Percentiles rank a stretch among this genome's conserved stretches.
Conservation (phyloP, 352 stramenopile genomes). For the Pythium volutum region DNA sequence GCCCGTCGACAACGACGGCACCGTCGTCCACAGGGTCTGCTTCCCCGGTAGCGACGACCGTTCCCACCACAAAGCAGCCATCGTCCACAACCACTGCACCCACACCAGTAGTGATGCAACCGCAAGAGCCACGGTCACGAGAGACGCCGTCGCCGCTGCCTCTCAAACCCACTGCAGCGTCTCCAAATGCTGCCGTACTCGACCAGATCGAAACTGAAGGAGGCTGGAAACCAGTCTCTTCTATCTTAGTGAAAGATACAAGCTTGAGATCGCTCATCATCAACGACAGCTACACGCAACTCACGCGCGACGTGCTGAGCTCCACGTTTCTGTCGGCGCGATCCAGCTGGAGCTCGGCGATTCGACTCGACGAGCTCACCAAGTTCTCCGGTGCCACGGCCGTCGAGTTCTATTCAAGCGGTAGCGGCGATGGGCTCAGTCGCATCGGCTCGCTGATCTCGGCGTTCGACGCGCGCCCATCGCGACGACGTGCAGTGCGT, state of each 20-base stretch:
- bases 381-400: conserved; percentile 18
- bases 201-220: conserved; percentile 17
- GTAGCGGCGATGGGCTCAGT: neutral
- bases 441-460: neutral
- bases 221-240: conserved; percentile 16
- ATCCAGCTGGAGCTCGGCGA: neutral
- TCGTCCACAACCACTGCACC: neutral
- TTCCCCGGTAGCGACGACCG: neutral
- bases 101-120: neutral
- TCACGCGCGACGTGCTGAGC: conserved; percentile 25
- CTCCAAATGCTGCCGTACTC: conserved; percentile 5
- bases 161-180: neutral
- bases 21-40: neutral
- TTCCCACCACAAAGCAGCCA: neutral
- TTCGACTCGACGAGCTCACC: conserved; percentile 1
- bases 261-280: conserved; percentile 15
- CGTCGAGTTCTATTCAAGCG: conserved; percentile 27
- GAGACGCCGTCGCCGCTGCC: neutral
- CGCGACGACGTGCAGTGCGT: conserved; percentile 6
- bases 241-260: conserved; percentile 12
- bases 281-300: conserved; percentile 16
- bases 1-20: neutral
- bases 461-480: conserved; percentile 7
- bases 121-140: neutral
- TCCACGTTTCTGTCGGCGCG: conserved; percentile 20